Evolutionary conservation across 2,329 filamentous ascomycete species (phyloP), one percentile per base, ranked within the genome.

Genomic region (Pyricularia sp.): DNA sequence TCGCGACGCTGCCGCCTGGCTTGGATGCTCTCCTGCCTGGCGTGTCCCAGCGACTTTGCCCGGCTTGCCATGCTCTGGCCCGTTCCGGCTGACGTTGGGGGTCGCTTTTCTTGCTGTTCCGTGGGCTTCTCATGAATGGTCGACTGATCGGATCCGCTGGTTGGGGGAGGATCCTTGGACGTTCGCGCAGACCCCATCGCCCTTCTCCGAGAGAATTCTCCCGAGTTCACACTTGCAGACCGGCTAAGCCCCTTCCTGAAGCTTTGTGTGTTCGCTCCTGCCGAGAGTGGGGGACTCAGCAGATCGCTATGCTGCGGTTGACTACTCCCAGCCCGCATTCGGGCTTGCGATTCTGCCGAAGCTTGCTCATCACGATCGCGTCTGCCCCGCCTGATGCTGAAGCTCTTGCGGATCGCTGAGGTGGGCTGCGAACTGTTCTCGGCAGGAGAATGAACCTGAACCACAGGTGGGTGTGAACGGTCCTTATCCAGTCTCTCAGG

Each of bases 201-300:
- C 64, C 68, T 68, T 19, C 89, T 85, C 67, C 89, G 81, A 67
- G 90, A 84, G 67, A 91, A 86, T 68, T 96, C 92, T 31, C 88
- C 91, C 1, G 91, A 94, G 71, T 93, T 96, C 65, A 97, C 93
- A 72, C 93, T 97, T 9, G 93, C 92, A 7, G 92, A 96, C 67
- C 93, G 85, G 44, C 90, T 91, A 22, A 97, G 79, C 10, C 86
- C 87, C 69, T 89, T 89, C 62, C 84, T 86, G 64, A 83, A 82
- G 60, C 84, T 82, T 24, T 85, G 80, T 62, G 78, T 77, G 64
- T 75, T 71, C 31, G 77, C 84, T 53, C 86, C 87, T 24, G 83
- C 81, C 7, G 87, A 84, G 68, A 82, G 76, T 1, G 90, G 89
- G 0, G 91, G 89, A 66, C 88, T 88, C 13, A 96, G 82, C 16